A percentile compares a stretch with the other conserved stretches of the same genome.
Conservation (phyloP, 176 grass and related monocot genomes). For the Eragrostis nindensis region DNA sequence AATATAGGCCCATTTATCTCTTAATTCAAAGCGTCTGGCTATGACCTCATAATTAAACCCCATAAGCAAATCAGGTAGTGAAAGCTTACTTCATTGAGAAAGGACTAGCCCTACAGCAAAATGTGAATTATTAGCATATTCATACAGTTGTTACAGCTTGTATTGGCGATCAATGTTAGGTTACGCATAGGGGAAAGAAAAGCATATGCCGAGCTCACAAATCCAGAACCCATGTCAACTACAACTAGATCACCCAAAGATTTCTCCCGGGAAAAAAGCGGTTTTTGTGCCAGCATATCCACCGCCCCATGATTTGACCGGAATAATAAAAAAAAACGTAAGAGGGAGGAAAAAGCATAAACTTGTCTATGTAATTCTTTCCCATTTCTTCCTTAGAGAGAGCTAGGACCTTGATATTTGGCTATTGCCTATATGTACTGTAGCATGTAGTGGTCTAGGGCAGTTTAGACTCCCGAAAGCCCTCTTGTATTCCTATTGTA, state of each 20-base stretch:
- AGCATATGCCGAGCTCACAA: not conserved
- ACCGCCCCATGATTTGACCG: slow-evolving; percentile 1
- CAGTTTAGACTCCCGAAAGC: not conserved
- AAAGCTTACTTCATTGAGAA: not conserved
- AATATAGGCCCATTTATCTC: not conserved
- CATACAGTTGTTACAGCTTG: not conserved
- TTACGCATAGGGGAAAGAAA: not conserved
- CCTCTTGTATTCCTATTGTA: not conserved
- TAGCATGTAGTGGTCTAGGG: not conserved
- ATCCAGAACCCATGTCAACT: not conserved
- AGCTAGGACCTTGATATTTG: not conserved
- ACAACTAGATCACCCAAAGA: not conserved
- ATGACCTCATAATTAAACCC: not conserved
- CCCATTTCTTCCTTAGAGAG: slow-evolving; percentile 9
- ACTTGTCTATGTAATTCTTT: slow-evolving; percentile 14
- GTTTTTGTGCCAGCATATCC: slow-evolving; percentile 4
- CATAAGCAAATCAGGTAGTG: not conserved
- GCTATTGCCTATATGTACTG: not conserved
- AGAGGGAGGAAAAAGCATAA: not conserved
- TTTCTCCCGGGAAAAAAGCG: not conserved
- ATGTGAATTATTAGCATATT: not conserved
- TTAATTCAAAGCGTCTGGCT: not conserved
- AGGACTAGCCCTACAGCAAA: not conserved
- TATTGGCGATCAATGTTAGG: not conserved
- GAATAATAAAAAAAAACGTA: not conserved